phyloP scores from a whole-genome alignment of 768 basidiomycete species.

The Trametes villosa region DNA sequence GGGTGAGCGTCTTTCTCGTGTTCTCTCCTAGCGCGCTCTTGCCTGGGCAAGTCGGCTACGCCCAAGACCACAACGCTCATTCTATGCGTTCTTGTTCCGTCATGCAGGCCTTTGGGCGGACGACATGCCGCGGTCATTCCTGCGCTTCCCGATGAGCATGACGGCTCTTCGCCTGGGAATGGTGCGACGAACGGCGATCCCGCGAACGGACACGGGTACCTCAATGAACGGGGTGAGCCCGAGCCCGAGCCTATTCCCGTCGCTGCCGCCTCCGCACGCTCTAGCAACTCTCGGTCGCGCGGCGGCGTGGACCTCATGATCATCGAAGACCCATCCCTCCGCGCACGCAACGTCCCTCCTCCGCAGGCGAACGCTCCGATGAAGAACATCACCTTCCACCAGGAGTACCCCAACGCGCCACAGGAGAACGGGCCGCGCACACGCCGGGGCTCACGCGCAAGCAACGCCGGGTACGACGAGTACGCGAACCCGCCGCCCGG shows the following conservation, averaged over 20 bases:
- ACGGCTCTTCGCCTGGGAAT: slow-evolving; percentile 10
- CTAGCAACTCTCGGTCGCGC: neutral
- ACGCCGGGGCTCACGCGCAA: slow-evolving; percentile 25
- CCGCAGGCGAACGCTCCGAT: slow-evolving; percentile 15
- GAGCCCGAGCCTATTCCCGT: slow-evolving; percentile 9
- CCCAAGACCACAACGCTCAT: neutral
- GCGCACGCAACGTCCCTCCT: slow-evolving; percentile 18
- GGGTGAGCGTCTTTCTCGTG: slow-evolving; percentile 57
- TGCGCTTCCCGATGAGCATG: slow-evolving; percentile 71
- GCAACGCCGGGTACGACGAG: slow-evolving; percentile 26
- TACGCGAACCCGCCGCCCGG: slow-evolving; percentile 20
- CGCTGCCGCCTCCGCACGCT: neutral
- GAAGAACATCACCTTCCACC: slow-evolving; percentile 34
- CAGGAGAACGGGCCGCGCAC: slow-evolving; percentile 19
- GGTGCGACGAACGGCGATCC: slow-evolving; percentile 13
- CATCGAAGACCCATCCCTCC: slow-evolving; percentile 30
- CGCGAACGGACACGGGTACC: slow-evolving; percentile 18
- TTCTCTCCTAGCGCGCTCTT: slow-evolving; percentile 1
- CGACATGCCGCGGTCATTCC: slow-evolving; percentile 83
- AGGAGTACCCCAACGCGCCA: slow-evolving; percentile 28
- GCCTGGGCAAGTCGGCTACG: too few relatives aligned
- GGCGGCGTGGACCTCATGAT: slow-evolving; percentile 32
- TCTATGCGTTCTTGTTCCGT: slow-evolving; percentile 20
- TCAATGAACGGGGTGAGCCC: slow-evolving; percentile 18
- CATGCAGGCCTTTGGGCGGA: slow-evolving; percentile 71